Conservation (phyloP, 257 asterid genomes). For the Nicotiana paniculata region DNA sequence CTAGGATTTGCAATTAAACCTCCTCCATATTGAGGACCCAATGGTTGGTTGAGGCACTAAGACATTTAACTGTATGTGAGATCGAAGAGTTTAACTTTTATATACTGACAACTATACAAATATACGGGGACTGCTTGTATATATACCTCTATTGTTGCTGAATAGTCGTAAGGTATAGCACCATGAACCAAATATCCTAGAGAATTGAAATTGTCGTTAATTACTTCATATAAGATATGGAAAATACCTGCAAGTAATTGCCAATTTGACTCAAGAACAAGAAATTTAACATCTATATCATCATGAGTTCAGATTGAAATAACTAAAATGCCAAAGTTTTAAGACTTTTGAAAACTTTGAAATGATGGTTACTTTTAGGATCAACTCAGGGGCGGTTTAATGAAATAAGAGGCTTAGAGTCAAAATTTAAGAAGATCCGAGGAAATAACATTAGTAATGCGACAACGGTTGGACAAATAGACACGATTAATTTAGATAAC, state of each 20-base stretch:
- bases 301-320: neutral
- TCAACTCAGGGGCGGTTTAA: too few relatives aligned
- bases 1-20: constrained; percentile 27
- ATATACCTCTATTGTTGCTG: constrained; percentile 5
- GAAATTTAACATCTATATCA: neutral
- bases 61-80: neutral
- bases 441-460: too few relatives aligned
- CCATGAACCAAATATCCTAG: neutral
- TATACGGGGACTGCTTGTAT: neutral
- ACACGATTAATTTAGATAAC: too few relatives aligned
- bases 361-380: too few relatives aligned
- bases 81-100: neutral
- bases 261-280: neutral
- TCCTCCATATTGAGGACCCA: constrained; percentile 38
- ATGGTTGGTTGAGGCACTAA: constrained; percentile 33
- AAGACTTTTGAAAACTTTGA: too few relatives aligned
- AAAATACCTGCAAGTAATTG: neutral
- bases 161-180: neutral
- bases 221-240: constrained; percentile 6
- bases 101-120: neutral
- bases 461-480: too few relatives aligned
- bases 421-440: too few relatives aligned
- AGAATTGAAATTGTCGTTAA: constrained; percentile 5
- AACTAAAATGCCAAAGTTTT: neutral
- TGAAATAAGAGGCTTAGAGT: too few relatives aligned